Percentiles rank a stretch among this genome's conserved stretches.
These are phyloP conservation scores for Cystobasidium pallidum DNA, from an alignment of 1,284 basidiomycete species.

Conservation along the genomic window DNA sequence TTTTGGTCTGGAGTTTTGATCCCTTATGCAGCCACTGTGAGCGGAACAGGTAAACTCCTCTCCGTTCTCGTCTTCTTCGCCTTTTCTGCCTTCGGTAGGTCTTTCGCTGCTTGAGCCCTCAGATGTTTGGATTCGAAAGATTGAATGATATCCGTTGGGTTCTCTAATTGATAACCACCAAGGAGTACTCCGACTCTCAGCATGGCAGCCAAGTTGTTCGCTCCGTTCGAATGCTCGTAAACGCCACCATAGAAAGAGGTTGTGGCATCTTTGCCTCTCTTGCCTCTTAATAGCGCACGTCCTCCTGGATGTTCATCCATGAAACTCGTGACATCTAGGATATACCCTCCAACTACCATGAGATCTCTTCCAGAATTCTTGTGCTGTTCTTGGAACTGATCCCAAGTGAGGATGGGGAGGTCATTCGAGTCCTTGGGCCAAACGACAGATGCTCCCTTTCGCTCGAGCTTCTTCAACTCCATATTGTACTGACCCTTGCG, in stretches of 20 bases:
- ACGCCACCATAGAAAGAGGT: slow-evolving; percentile 93
- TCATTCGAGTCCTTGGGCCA: slow-evolving; percentile 77
- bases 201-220: slow-evolving; percentile 67
- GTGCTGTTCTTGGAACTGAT: slow-evolving; percentile 61
- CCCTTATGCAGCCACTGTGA: slow-evolving; percentile 20
- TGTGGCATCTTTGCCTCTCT: slow-evolving; percentile 80
- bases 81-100: slow-evolving; percentile 32
- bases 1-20: background rate
- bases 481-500: slow-evolving; percentile 74
- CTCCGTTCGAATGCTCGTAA: slow-evolving; percentile 90
- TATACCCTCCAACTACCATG: slow-evolving; percentile 59
- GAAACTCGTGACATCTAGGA: slow-evolving; percentile 85
- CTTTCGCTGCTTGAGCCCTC: slow-evolving; percentile 34
- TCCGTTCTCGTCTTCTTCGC: slow-evolving; percentile 30
- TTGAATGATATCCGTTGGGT: slow-evolving; percentile 48
- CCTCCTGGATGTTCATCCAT: slow-evolving; percentile 90
- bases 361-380: slow-evolving; percentile 35
- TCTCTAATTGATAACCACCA: slow-evolving; percentile 48
- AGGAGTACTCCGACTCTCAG: slow-evolving; percentile 34
- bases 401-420: slow-evolving; percentile 81
- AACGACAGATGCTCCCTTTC: slow-evolving; percentile 68
- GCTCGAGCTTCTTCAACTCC: slow-evolving; percentile 67
- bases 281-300: slow-evolving; percentile 64
- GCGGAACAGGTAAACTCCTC: slow-evolving; percentile 18
- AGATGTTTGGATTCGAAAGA: slow-evolving; percentile 11